phyloP scores from a whole-genome alignment of 2,329 filamentous ascomycete genomes.

The Ophiocordyceps robertsii region DNA sequence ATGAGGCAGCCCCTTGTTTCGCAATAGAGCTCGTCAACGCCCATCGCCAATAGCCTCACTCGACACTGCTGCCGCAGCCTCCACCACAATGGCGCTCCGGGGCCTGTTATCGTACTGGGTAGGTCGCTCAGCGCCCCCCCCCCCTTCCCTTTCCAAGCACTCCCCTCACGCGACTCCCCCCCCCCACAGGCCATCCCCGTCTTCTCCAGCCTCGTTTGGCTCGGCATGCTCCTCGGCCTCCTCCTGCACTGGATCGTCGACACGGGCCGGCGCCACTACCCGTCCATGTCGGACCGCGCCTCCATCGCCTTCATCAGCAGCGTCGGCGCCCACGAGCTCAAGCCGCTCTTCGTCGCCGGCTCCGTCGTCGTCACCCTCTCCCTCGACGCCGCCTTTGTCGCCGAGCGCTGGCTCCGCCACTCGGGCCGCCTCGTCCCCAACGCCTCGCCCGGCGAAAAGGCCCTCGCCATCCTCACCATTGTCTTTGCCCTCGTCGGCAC shows the following conservation, averaged over 20 bases:
- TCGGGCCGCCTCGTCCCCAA: constrained; percentile 67
- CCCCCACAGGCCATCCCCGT: constrained; percentile 48
- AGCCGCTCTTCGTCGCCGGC: constrained; percentile 68
- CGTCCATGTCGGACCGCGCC: constrained; percentile 45
- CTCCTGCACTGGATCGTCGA: constrained; percentile 55
- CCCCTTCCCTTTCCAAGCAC: not conserved
- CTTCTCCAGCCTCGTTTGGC: constrained; percentile 51
- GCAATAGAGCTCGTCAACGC: not conserved
- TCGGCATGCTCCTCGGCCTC: constrained; percentile 55
- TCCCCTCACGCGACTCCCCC: not conserved
- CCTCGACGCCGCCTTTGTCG: constrained; percentile 66
- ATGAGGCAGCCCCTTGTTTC: no score
- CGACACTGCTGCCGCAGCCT: not conserved
- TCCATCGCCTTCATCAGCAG: constrained; percentile 61
- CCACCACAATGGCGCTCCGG: not conserved
- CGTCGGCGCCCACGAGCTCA: constrained; percentile 46
- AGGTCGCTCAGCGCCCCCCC: not conserved
- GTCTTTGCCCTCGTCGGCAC: constrained; percentile 62
- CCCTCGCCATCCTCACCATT: constrained; percentile 48
- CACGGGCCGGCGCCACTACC: constrained; percentile 39
- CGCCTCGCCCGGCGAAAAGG: constrained; percentile 45
- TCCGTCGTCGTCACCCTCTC: constrained; percentile 60
- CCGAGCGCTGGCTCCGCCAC: constrained; percentile 79
- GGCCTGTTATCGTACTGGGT: not conserved
- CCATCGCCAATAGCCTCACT: not conserved